Percentiles rank a stretch among this genome's conserved stretches.
Evolutionary conservation across 2,329 filamentous ascomycete species (phyloP).

Genomic region (Claviceps arundinis): DNA sequence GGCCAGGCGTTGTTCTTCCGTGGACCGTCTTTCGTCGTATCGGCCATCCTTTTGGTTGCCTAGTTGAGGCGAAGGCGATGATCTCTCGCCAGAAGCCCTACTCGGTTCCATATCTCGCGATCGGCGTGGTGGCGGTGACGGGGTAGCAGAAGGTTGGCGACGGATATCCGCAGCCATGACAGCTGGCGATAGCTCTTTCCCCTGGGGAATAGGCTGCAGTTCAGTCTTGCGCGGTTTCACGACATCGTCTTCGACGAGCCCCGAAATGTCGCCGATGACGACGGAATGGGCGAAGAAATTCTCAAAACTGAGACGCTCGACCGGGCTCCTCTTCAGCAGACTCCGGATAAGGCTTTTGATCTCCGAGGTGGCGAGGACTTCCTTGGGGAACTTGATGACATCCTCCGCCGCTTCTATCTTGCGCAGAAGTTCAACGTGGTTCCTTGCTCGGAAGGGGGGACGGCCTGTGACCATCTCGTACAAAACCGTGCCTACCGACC

Average conservation of each 20-base stretch:
- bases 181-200: conserved; percentile 15
- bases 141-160: conserved; percentile 24
- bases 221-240: conserved; percentile 28
- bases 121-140: not conserved
- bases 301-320: conserved; percentile 74
- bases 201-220: conserved; percentile 19
- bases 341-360: conserved; percentile 71
- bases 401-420: conserved; percentile 88
- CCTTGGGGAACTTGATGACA: conserved; percentile 67
- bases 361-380: conserved; percentile 55
- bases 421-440: conserved; percentile 85
- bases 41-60: conserved; percentile 27
- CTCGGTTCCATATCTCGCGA: conserved; percentile 21
- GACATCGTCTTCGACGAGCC: conserved; percentile 64
- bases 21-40: conserved; percentile 17
- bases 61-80: conserved; percentile 29
- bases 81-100: conserved; percentile 28
- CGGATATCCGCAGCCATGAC: conserved; percentile 16
- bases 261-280: conserved; percentile 64
- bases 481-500: conserved; percentile 91
- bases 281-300: conserved; percentile 70
- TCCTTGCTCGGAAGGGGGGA: conserved; percentile 81
- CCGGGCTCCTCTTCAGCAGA: conserved; percentile 73
- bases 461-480: conserved; percentile 90
- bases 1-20: conserved; percentile 19